Conservation (phyloP, 768 basidiomycete genomes). For the Myochromella boudieri region DNA sequence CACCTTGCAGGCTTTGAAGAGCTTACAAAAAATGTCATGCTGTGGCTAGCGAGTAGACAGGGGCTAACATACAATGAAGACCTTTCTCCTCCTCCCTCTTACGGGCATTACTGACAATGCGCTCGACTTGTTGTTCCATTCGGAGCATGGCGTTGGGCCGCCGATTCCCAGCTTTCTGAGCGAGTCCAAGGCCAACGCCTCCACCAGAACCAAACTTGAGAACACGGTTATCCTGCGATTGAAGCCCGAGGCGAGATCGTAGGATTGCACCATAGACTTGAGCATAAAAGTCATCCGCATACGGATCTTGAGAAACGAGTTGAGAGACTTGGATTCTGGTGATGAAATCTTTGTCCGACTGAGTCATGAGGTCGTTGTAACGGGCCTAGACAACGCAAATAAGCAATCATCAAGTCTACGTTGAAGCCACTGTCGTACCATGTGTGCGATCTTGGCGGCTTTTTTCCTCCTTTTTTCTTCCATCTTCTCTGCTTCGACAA, state of each 20-base stretch:
- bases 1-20: constrained; percentile 82
- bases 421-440: too few species aligned
- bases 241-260: constrained; percentile 75
- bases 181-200: constrained; percentile 82
- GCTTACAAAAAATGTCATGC: constrained; percentile 35
- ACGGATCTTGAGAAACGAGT: constrained; percentile 95
- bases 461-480: constrained; percentile 81
- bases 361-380: constrained; percentile 95
- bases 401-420: too few species aligned
- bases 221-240: constrained; percentile 73
- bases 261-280: constrained; percentile 90
- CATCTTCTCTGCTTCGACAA: constrained; percentile 87
- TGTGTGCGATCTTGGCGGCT: constrained; percentile 84
- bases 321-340: constrained; percentile 99
- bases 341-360: constrained; percentile 99
- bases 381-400: constrained; percentile 76
- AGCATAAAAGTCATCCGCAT: constrained; percentile 97
- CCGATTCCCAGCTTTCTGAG: constrained; percentile 64
- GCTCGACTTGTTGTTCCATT: constrained; percentile 94
- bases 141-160: constrained; percentile 86
- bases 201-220: constrained; percentile 82
- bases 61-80: constrained; percentile 43
- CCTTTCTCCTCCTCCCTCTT: constrained; percentile 85
- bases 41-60: background rate
- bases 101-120: constrained; percentile 90